Base-by-base conservation (phyloP, 768 basidiomycete genomes). In the Boletus subcaerulescens region DNA sequence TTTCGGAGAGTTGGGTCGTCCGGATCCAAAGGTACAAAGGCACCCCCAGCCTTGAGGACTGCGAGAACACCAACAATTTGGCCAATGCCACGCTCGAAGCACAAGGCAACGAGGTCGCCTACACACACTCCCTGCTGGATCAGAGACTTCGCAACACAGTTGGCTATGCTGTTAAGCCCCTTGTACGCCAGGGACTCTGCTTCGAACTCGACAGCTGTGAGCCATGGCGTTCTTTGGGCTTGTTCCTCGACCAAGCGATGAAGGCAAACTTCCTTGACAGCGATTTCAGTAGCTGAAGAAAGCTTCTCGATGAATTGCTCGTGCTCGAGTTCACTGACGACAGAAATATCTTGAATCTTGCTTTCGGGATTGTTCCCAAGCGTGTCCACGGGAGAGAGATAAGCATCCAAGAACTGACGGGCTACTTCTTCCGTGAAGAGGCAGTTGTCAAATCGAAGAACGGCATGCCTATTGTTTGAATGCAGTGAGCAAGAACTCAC, bases 41-140 rank as follows among this genome's bases (percentile, higher is more conserved):
- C 42, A 9, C 62, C 67, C 42, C 71, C 71, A 13, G 71, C 69
- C 50, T 72, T 72, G 53, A 72, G 62, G 35, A 72, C 66, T 2
- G 71, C 67, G 44, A 72, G 54, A 20, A 71, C 55, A 36, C 60
- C 67, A 11, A 72, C 45, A 15, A 69, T 59, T 22, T 69, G 67
- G 47, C 55, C 59, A 24, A 70, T 64, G 12, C 67, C 67, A 24
- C 67, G 65, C 5, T 69, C 68, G 42, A 69, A 67, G 54, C 67
- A 69, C 17, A 69, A 48, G 4, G 67, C 61, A 12, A 69, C 54
- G 22, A 69, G 51, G 48, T 67, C 68, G 33, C 68, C 67, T 2
- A 39, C 52, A 15, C 47, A 45, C 0, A 69, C 66, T 29, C 68
- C 67, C 12, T 67, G 56, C 43, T 60, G 68, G 18, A 62, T 57